phyloP scores from a whole-genome alignment of 1,284 basidiomycete genomes.

The Fomitiporia mediterranea region DNA sequence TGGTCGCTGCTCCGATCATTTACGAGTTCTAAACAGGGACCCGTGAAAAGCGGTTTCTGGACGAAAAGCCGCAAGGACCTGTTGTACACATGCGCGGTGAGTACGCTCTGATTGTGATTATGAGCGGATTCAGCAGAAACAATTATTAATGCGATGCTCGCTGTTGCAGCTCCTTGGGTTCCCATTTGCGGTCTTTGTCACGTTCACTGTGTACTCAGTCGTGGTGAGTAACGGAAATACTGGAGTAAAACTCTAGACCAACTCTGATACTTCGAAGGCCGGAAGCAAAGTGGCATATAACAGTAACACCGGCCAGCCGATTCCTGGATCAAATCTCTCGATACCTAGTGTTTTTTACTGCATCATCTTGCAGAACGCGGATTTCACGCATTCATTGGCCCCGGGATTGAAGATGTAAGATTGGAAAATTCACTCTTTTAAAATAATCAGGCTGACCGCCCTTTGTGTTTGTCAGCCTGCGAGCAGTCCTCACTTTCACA shows the following conservation, averaged over 20 bases:
- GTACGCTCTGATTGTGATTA: not conserved
- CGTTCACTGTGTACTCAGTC: slow-evolving; percentile 7
- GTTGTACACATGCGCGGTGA: not conserved
- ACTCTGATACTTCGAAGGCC: not conserved
- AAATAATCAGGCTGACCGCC: not conserved
- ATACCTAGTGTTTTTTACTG: slow-evolving; percentile 20
- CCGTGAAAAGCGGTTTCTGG: not conserved
- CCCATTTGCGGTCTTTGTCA: slow-evolving; percentile 14
- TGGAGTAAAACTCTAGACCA: not conserved
- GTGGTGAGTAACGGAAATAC: slow-evolving; percentile 5
- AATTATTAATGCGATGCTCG: not conserved
- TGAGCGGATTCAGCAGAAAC: no score
- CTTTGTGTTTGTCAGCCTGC: slow-evolving; percentile 7
- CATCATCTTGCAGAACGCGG: slow-evolving; percentile 16
- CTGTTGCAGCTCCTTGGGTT: slow-evolving; percentile 7
- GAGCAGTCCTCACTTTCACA: slow-evolving; percentile 8
- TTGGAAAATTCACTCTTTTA: not conserved
- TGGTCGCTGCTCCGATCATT: slow-evolving; percentile 2
- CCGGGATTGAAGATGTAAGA: slow-evolving; percentile 13
- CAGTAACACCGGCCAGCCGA: not conserved
- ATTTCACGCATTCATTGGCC: slow-evolving; percentile 4
- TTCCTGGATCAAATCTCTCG: slow-evolving; percentile 16
- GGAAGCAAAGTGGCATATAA: slow-evolving; percentile 3
- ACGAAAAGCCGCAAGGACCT: not conserved
- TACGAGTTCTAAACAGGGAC: not conserved